Evolutionary conservation across 352 stramenopile genomes (phyloP), one percentile per base, ranked within the genome.

Genomic region (Pythium guiyangense): DNA sequence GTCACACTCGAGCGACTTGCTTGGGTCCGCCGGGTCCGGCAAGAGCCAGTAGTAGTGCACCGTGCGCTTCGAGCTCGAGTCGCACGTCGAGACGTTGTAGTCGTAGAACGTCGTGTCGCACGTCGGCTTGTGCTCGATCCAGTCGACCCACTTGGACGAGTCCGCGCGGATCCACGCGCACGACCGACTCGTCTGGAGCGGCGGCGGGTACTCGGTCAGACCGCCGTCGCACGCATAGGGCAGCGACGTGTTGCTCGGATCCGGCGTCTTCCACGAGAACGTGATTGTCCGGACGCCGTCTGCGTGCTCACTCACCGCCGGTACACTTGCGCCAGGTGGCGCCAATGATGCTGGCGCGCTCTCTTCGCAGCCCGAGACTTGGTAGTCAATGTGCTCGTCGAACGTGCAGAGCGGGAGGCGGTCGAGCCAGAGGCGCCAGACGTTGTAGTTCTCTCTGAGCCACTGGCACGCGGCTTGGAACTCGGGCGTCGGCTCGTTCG

Each of bases 151-250:
- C 15, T 31, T 51, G 14, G 29, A 29, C 11, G 40, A 17, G 34
- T 81, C 67, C 10, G 46, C 34, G 17, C 59, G 31, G 49, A 84
- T 51, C 75, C 75, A 86, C 1, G 45, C 48, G 35, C 72, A 83
- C 14, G 58, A 56, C 6, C 65, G 70, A 52, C 66, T 81, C 22
- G 77, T 81, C 12, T 34, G 14, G 22, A 84, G 52, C 12, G 64
- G 44, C 2, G 8, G 6, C 0, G 77, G 77, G 0, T 83, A 42
- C 17, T 20, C 3, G 0, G 52, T 25, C 11, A 73, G 14, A 5
- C 69, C 77, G 11, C 77, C 73, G 31, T 84, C 77, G 27, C 77
- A 87, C 1, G 63, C 47, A 56, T 73, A 79, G 0, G 77, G 67
- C 12, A 57, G 39, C 0, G 64, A 68, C 0, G 40, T 49, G 48